phyloP scores from a whole-genome alignment of 352 stramenopile species.

The Peronosclerospora sorghi region DNA sequence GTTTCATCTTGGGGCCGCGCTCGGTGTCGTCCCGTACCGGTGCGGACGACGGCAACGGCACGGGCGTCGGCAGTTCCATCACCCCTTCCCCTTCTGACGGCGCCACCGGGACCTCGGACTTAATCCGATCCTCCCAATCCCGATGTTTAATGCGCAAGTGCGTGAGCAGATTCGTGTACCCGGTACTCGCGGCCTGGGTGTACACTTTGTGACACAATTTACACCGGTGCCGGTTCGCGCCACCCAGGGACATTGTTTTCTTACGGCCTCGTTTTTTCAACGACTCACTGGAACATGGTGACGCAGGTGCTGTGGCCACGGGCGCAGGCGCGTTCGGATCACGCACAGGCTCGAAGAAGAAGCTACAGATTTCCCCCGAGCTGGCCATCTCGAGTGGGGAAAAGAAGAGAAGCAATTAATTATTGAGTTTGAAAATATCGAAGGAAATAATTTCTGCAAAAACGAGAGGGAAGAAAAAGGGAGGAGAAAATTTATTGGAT shows the following conservation, averaged over 20 bases:
- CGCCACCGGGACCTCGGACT: slow-evolving; percentile 3
- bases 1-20: slow-evolving; percentile 2
- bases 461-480: too few species aligned
- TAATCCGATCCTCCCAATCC: slow-evolving; percentile 18
- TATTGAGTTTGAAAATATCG: slow-evolving; percentile 10
- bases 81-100: neutral
- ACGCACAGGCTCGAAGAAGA: slow-evolving; percentile 29
- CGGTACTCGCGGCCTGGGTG: slow-evolving; percentile 19
- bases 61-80: neutral
- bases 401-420: neutral
- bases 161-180: slow-evolving; percentile 31
- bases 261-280: slow-evolving; percentile 13
- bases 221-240: slow-evolving; percentile 23
- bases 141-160: slow-evolving; percentile 30
- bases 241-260: slow-evolving; percentile 6
- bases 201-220: slow-evolving; percentile 25
- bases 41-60: slow-evolving; percentile 1
- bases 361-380: slow-evolving; percentile 20
- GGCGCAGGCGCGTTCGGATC: slow-evolving; percentile 1
- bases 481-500: too few species aligned
- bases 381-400: slow-evolving; percentile 11
- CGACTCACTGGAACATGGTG: slow-evolving; percentile 1
- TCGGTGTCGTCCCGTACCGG: slow-evolving; percentile 4
- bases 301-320: neutral
- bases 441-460: too few species aligned